Percentiles rank a stretch among this genome's conserved stretches.
phyloP scores from a whole-genome alignment of 2,329 filamentous ascomycete species.

The Chalara sp. region DNA sequence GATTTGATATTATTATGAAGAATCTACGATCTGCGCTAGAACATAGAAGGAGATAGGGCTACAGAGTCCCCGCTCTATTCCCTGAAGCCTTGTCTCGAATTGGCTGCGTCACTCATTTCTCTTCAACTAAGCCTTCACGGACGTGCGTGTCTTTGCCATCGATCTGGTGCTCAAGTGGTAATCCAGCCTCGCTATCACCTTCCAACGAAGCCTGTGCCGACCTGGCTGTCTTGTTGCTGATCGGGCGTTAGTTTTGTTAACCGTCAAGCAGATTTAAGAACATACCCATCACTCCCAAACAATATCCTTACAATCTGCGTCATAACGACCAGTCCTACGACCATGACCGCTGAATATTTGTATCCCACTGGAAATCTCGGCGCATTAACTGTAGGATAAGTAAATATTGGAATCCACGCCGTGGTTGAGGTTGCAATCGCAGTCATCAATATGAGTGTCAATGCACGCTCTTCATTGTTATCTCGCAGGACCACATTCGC shows the following conservation, averaged over 20 bases:
- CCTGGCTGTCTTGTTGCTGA: no score
- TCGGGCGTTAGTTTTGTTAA: no score
- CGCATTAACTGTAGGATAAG: constrained; percentile 27
- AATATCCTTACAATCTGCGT: background rate
- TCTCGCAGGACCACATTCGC: constrained; percentile 35
- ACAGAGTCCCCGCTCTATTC: no score
- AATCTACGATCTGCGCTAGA: no score
- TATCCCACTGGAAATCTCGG: background rate
- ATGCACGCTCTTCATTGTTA: constrained; percentile 31
- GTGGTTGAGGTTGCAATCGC: constrained; percentile 36
- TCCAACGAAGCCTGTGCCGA: background rate
- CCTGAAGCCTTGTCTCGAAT: no score
- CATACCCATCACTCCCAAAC: background rate
- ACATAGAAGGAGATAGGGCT: no score
- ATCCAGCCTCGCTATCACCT: no score
- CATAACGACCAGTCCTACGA: background rate
- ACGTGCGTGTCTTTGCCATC: no score
- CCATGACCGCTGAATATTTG: background rate
- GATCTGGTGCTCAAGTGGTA: no score
- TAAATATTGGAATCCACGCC: constrained; percentile 37
- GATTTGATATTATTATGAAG: no score
- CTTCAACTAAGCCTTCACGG: no score
- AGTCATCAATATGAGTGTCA: constrained; percentile 36
- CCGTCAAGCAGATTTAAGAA: background rate
- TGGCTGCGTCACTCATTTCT: no score